phyloP scores from a whole-genome alignment of 2,329 filamentous ascomycete species.

The Paecilomyces variotii region DNA sequence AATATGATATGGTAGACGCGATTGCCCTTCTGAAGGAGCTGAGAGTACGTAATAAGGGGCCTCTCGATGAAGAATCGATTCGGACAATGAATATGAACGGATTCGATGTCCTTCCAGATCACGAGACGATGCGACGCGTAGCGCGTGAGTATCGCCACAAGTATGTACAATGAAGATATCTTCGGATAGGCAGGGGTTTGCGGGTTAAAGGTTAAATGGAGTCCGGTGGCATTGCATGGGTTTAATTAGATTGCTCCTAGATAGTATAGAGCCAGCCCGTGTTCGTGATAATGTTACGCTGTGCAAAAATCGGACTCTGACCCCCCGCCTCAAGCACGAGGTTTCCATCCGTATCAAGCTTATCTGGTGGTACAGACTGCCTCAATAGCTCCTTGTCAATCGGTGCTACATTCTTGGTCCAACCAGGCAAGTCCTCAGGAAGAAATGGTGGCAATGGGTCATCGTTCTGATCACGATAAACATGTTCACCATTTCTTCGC shows the following conservation, averaged over 20 bases:
- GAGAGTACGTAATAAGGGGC: conserved; percentile 12
- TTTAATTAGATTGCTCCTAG: conserved; percentile 4
- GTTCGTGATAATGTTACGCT: conserved; percentile 13
- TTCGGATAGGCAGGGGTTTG: too few species aligned
- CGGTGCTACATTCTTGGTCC: conserved; percentile 11
- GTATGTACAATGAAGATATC: too few species aligned
- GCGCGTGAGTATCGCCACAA: conserved; percentile 16
- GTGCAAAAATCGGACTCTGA: conserved; percentile 7
- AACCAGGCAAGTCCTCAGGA: conserved; percentile 10
- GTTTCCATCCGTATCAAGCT: conserved; percentile 4
- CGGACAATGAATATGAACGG: conserved; percentile 19
- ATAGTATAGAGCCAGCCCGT: conserved; percentile 15
- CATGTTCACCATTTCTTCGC: conserved; percentile 8
- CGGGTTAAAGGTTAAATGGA: too few species aligned
- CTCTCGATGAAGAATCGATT: conserved; percentile 17
- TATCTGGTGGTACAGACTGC: conserved; percentile 1
- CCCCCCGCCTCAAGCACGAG: conserved; percentile 12
- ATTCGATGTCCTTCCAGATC: conserved; percentile 21
- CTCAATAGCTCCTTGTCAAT: conserved; percentile 5
- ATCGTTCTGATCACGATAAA: conserved; percentile 8
- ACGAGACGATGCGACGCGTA: conserved; percentile 20
- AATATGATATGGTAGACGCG: conserved; percentile 21
- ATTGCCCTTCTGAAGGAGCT: conserved; percentile 21
- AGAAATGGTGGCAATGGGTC: conserved; percentile 9
- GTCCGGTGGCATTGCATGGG: too few species aligned